Base-by-base conservation (phyloP, 2,329 filamentous ascomycete genomes). In the Fusarium equiseti region DNA sequence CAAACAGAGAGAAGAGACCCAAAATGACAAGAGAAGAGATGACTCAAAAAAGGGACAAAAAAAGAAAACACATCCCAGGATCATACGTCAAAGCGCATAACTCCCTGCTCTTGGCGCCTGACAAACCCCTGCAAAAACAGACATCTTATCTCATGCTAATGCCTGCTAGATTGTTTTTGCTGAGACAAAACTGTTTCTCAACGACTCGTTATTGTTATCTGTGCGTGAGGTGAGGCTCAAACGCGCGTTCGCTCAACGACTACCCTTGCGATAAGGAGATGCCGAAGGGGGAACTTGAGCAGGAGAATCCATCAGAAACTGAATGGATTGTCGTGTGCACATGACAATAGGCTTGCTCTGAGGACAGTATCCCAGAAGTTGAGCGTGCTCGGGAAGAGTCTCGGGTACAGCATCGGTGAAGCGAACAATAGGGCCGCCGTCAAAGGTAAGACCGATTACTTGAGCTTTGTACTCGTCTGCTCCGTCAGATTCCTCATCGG, bases 351-450 rank as follows among this genome's bases (percentile, higher is more conserved):
- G 80, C 15, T 77, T 72, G 24, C 79, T 78, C 40, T 78, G 66
- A 1, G 75, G 73, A 12, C 76, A 78, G 42, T 77, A 77, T 10
- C 83, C 82, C 6, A 85, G 59, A 2, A 85, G 65, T 42, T 80
- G 74, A 18, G 79, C 78, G 20, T 79, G 75, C 9, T 78, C 68
- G 4, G 78, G 76, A 3, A 82, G 57, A 13, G 71, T 67, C 24
- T 76, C 71, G 10, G 78, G 77, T 8, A 79, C 70, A 1, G 81
- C 73, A n/a, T 80, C 75, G 38, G 72, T 76, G 61, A 85, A 83
- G 20, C 80, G 80, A n/a, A 86, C 72, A 53, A 86, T 85, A 5
- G 83, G 83, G 5, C 81, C 82, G 16, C 84, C 84, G 7, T 82
- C 79, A 12, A 83, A 76, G 3, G 83, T 83, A 70, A 84, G 83